phyloP scores from a whole-genome alignment of 331 rosid species.

The Malus hybrid region DNA sequence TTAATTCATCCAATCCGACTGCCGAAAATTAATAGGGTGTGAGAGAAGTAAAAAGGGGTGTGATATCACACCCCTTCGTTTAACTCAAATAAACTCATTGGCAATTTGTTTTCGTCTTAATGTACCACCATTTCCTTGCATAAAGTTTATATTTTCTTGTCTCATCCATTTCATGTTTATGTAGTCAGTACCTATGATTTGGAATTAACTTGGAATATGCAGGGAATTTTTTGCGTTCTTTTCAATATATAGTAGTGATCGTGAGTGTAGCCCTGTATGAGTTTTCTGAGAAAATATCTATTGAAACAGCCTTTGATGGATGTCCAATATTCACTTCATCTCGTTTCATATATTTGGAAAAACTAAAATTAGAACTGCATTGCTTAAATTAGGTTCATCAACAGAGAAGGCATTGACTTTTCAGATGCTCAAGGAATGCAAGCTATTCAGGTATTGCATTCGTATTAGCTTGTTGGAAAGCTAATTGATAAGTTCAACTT shows the following conservation, averaged over 20 bases:
- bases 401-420: constrained; percentile 94
- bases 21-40: no score
- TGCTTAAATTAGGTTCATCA: constrained; percentile 58
- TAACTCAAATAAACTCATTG: neutral
- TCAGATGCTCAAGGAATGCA: constrained; percentile 97
- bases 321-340: neutral
- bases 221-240: no score
- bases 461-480: constrained; percentile 9
- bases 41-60: no score
- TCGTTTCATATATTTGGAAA: constrained; percentile 1
- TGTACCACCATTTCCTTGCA: neutral
- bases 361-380: constrained; percentile 8
- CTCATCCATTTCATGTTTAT: neutral
- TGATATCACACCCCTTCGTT: neutral
- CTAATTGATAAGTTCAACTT: constrained; percentile 17
- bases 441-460: constrained; percentile 73
- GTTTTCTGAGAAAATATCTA: neutral
- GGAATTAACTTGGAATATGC: neutral
- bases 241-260: neutral
- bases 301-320: neutral
- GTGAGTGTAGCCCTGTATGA: neutral
- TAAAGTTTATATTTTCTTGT: neutral
- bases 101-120: neutral
- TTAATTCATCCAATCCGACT: no score
- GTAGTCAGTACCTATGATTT: neutral